phyloP scores from a whole-genome alignment of 257 asterid genomes.

The Solanum neorickii region DNA sequence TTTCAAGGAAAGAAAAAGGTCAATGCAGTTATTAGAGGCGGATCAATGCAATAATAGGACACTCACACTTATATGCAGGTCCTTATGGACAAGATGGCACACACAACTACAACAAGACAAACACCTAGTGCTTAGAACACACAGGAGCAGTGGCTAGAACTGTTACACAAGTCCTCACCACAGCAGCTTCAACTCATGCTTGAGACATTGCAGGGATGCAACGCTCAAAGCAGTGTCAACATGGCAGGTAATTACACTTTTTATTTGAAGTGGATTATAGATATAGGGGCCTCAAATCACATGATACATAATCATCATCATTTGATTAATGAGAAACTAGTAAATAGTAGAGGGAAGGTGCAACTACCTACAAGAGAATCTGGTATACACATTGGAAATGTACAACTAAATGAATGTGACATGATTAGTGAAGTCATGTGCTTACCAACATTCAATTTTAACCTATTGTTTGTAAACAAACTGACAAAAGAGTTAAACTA shows the following conservation, averaged over 20 bases:
- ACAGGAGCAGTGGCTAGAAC: background rate
- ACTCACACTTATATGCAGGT: too few relatives aligned
- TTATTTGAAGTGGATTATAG: background rate
- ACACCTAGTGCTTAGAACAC: background rate
- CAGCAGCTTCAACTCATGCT: background rate
- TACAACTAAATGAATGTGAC: background rate
- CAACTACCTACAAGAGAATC: background rate
- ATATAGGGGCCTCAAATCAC: background rate
- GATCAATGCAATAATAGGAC: too few relatives aligned
- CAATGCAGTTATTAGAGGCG: too few relatives aligned
- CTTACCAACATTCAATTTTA: too few relatives aligned
- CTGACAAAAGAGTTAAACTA: too few relatives aligned
- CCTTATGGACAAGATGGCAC: too few relatives aligned
- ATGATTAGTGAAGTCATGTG: too few relatives aligned
- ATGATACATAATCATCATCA: too few relatives aligned
- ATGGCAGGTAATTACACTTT: background rate
- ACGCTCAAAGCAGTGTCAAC: background rate
- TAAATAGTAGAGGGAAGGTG: too few relatives aligned
- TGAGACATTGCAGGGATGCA: background rate
- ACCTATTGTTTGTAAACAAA: too few relatives aligned
- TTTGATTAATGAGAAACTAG: background rate
- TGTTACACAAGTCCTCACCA: background rate
- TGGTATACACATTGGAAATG: too few relatives aligned
- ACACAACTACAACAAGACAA: fast-evolving
- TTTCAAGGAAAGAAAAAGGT: too few relatives aligned